Evolutionary conservation across 2,329 filamentous ascomycete genomes (phyloP).

Genomic region (Incumbomyces delicatus): DNA sequence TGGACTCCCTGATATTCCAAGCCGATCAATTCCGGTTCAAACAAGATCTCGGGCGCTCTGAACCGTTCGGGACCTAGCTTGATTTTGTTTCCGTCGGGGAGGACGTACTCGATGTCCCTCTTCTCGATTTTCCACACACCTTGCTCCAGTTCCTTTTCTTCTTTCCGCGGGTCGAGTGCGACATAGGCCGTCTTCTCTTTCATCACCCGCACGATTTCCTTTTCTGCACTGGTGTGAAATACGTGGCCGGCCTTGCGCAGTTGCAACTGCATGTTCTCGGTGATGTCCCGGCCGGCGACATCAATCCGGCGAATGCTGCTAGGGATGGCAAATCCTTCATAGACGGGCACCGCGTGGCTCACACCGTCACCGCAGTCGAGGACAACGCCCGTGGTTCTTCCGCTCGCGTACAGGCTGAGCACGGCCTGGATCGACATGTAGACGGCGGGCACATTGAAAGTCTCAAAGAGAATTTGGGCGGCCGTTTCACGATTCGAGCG

Average conservation of each 20-base stretch:
- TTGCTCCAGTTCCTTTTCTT: constrained; percentile 89
- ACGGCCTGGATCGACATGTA: constrained; percentile 97
- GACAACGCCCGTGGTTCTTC: constrained; percentile 90
- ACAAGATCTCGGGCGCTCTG: constrained; percentile 90
- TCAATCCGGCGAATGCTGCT: constrained; percentile 93
- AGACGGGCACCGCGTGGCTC: constrained; percentile 93
- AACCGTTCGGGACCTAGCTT: constrained; percentile 94
- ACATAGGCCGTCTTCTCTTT: constrained; percentile 94
- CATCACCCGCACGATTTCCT: constrained; percentile 95
- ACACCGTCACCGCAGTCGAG: constrained; percentile 93
- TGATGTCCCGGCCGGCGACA: constrained; percentile 90
- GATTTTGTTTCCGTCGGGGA: constrained; percentile 88
- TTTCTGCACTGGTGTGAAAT: constrained; percentile 96
- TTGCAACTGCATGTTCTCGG: constrained; percentile 84
- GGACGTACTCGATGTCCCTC: constrained; percentile 74
- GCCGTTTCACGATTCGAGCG: constrained; percentile 91
- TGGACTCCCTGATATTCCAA: constrained; percentile 95
- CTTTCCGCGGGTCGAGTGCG: constrained; percentile 77
- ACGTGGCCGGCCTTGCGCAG: constrained; percentile 87
- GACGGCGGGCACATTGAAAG: constrained; percentile 92
- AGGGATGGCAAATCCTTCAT: constrained; percentile 93
- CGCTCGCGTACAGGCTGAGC: constrained; percentile 88
- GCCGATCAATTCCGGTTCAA: constrained; percentile 93
- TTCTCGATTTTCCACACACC: constrained; percentile 58
- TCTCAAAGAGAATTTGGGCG: constrained; percentile 96